Conservation (phyloP, 2,329 filamentous ascomycete species). For the Karstenula rhodostoma region DNA sequence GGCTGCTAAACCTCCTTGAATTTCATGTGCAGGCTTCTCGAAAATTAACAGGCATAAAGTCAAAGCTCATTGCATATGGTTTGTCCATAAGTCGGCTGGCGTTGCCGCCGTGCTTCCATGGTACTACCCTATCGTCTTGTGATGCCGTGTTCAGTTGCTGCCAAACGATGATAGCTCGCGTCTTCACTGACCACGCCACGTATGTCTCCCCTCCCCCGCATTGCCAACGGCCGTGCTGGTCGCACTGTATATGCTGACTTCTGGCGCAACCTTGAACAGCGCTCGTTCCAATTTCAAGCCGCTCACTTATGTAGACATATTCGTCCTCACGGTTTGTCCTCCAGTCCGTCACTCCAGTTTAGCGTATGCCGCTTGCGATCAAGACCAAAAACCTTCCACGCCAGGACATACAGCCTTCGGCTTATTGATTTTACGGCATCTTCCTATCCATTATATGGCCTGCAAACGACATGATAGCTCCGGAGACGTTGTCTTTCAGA, state of each 20-base stretch:
- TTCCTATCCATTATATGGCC: background rate
- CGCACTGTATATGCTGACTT: background rate
- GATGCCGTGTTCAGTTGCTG: background rate
- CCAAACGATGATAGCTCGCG: background rate
- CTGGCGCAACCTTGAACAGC: background rate
- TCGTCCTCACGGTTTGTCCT: background rate
- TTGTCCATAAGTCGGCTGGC: background rate
- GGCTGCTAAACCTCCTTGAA: background rate
- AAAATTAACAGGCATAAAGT: background rate
- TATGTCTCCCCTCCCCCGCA: background rate
- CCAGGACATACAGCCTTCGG: background rate
- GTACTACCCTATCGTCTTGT: background rate
- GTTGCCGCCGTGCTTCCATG: background rate
- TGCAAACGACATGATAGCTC: background rate
- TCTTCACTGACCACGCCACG: background rate
- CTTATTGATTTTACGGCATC: background rate
- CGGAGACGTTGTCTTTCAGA: background rate
- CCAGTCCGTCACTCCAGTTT: no score
- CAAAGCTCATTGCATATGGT: background rate
- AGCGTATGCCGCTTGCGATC: background rate
- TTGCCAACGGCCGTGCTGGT: no score
- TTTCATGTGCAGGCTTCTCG: background rate
- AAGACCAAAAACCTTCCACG: background rate
- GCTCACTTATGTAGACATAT: background rate
- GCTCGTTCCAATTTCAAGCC: background rate